Conservation (phyloP, 345 rosid species). For the Brassica carinata region DNA sequence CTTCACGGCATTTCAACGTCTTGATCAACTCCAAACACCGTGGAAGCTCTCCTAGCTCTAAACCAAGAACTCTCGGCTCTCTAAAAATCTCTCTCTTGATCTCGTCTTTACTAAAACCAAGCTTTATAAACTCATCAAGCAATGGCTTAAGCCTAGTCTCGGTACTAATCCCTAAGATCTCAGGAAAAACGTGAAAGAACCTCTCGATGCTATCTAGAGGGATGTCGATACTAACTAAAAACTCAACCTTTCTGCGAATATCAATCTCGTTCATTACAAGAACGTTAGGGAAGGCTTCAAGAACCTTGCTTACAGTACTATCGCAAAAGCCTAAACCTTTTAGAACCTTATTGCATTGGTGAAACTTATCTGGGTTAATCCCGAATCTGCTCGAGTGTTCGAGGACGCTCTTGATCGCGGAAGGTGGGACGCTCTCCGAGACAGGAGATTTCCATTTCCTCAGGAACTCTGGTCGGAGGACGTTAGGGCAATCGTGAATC, state of each 20-base stretch:
- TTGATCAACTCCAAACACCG: conserved; percentile 61
- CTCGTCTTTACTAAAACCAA: conserved; percentile 57
- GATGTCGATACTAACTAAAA: conserved; percentile 53
- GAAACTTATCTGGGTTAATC: conserved; percentile 51
- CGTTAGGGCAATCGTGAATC: conserved; percentile 62
- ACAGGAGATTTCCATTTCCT: conserved; percentile 55
- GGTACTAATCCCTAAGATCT: conserved; percentile 49
- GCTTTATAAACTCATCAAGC: conserved; percentile 57
- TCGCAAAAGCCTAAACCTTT: conserved; percentile 65
- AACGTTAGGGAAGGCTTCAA: conserved; percentile 60
- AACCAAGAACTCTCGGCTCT: conserved; percentile 62
- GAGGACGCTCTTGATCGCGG: conserved; percentile 49
- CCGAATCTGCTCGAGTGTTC: conserved; percentile 56
- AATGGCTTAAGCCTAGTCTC: conserved; percentile 62
- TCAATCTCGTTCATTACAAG: conserved; percentile 49
- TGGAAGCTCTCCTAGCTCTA: conserved; percentile 80
- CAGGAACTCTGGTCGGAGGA: conserved; percentile 61
- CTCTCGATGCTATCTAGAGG: conserved; percentile 45
- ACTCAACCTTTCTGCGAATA: conserved; percentile 50
- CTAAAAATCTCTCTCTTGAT: conserved; percentile 57
- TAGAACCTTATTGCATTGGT: conserved; percentile 41
- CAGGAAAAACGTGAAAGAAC: conserved; percentile 56
- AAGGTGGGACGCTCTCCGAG: conserved; percentile 42
- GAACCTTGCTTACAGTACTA: conserved; percentile 47
- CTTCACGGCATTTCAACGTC: conserved; percentile 65